These are phyloP conservation scores for Saraca asoca DNA, from an alignment of 331 rosid species.

Conservation along the genomic window DNA sequence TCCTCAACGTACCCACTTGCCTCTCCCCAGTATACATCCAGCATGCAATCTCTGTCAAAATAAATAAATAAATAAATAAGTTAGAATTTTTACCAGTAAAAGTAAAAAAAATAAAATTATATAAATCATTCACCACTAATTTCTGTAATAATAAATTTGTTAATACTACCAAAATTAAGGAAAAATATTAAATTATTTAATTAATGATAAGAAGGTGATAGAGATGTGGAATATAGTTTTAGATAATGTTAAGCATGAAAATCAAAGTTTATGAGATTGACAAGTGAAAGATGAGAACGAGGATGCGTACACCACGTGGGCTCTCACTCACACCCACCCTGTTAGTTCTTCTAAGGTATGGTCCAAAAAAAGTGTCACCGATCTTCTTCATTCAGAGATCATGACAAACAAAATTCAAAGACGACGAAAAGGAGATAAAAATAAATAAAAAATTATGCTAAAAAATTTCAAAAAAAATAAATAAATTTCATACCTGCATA, in stretches of 20 bases:
- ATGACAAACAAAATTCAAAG: constrained; percentile 18
- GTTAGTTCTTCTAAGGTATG: constrained; percentile 9
- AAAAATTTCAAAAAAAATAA: background rate
- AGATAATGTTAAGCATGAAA: constrained; percentile 40
- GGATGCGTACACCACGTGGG: constrained; percentile 43
- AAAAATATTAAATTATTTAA: constrained; percentile 12
- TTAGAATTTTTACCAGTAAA: no score
- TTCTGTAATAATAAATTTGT: background rate
- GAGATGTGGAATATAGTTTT: constrained; percentile 19
- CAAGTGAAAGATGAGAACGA: constrained; percentile 38
- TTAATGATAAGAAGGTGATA: constrained; percentile 21
- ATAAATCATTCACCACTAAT: background rate
- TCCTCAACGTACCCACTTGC: constrained; percentile 87
- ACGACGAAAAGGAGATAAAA: no score
- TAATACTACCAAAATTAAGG: constrained; percentile 5
- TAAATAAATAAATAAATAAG: no score
- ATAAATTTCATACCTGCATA: constrained; percentile 67
- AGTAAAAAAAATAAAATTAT: background rate
- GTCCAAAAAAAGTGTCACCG: constrained; percentile 36
- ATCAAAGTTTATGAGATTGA: constrained; percentile 31
- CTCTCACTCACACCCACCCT: background rate
- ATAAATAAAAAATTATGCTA: background rate
- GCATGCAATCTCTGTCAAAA: constrained; percentile 79
- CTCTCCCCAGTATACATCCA: constrained; percentile 99
- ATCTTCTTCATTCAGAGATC: constrained; percentile 26